Evolutionary conservation across 176 grass and related monocot genomes (phyloP), one percentile per base, ranked within the genome.

Genomic region (Calamus simplicifolius): DNA sequence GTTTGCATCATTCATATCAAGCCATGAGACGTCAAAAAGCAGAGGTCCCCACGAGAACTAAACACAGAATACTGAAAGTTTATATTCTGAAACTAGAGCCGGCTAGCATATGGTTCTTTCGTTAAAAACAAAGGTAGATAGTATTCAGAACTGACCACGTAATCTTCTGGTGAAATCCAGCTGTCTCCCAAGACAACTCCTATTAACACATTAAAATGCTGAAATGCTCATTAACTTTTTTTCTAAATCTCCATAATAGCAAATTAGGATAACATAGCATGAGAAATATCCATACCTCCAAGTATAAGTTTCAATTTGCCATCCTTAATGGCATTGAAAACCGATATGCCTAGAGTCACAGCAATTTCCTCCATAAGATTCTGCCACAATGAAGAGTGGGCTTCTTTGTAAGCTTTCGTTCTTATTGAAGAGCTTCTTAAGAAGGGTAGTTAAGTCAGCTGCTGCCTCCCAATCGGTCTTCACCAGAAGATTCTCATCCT

Each of bases 291-390:
- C 35, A 43, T 61, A 76, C 90, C 86, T 73, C 79, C 90, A 31
- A 96, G 74, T 5, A 77, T 80, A 64, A 96, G 69, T 6, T 82
- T 79, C 63, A 96, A 65, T 19, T 72, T 60, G 50, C 91, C 77
- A 38, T 71, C 54, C 17, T 55, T 71, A 30, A 84, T 26, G 5
- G 86, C 82, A 58, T 77, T 54, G 58, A 78, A 71, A 52, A 95
- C 4, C 4, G 73, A 81, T 10, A 64, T 70, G 27, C 79, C 85
- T 12, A 89, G 56, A 38, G 80, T 89, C 17, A 79, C 77, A n/a
- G 90, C 82, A 38, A 80, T 86, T 89, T 51, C 86, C 90, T 51
- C 90, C 82, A 31, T 95, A 95, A 2, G 90, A 95, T 63, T 95
- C 85, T 1, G 79, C 82, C 48, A 86, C 77, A 16, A 95, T 50